These are phyloP conservation scores for Xanthoparmelia taractica DNA, from an alignment of 495 filamentous ascomycete species.

Conservation along the genomic window DNA sequence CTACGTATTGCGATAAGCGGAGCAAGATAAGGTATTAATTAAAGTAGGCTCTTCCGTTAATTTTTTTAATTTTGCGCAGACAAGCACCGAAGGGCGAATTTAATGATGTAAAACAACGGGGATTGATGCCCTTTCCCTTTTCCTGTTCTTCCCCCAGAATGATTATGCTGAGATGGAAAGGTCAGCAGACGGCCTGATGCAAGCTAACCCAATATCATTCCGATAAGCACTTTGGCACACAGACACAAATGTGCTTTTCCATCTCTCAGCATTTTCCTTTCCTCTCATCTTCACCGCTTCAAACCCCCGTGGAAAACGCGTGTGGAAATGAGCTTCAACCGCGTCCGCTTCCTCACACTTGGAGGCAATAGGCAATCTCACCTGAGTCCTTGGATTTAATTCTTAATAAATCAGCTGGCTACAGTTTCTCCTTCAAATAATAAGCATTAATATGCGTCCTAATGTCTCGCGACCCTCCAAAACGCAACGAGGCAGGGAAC, in stretches of 20 bases:
- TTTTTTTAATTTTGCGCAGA: too few relatives aligned
- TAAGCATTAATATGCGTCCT: neutral
- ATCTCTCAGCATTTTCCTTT: neutral
- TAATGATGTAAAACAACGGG: neutral
- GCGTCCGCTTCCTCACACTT: neutral
- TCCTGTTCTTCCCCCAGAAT: too few relatives aligned
- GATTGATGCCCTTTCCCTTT: neutral
- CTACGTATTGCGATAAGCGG: neutral
- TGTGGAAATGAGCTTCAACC: constrained; percentile 2
- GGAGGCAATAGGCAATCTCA: neutral
- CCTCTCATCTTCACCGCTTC: neutral
- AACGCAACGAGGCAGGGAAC: constrained; percentile 32
- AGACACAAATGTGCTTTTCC: too few relatives aligned
- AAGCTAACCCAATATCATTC: neutral
- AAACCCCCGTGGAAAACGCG: neutral
- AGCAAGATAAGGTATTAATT: constrained; percentile 1
- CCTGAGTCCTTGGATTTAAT: neutral
- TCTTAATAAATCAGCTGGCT: too few relatives aligned
- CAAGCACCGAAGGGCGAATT: too few relatives aligned
- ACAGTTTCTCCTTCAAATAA: neutral
- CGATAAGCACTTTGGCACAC: neutral
- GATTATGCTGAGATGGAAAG: neutral
- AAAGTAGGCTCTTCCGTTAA: too few relatives aligned
- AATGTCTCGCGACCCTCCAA: neutral
- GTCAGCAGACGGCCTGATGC: neutral